These are phyloP conservation scores for Exophiala oligosperma DNA, from an alignment of 2,329 filamentous ascomycete species.

Conservation along the genomic window DNA sequence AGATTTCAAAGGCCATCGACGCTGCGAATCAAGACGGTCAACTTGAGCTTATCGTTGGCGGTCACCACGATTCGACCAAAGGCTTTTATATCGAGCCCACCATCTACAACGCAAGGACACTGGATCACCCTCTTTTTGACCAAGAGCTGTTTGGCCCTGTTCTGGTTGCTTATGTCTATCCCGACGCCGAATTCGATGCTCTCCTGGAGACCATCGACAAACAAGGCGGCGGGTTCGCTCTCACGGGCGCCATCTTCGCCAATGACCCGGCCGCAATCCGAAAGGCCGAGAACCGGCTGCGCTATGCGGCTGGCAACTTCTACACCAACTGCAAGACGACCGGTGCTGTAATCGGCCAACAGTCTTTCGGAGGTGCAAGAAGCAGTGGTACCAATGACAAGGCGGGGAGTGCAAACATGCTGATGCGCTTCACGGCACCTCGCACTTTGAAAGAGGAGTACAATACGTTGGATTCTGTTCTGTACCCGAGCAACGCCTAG, in stretches of 20 bases:
- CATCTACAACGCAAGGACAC: slow-evolving; percentile 69
- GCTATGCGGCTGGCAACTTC: slow-evolving; percentile 58
- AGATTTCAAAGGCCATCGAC: slow-evolving; percentile 70
- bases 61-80: slow-evolving; percentile 69
- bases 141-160: slow-evolving; percentile 77
- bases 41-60: slow-evolving; percentile 69
- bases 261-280: slow-evolving; percentile 50
- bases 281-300: slow-evolving; percentile 52
- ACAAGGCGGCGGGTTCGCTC: slow-evolving; percentile 45
- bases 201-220: slow-evolving; percentile 43
- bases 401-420: slow-evolving; percentile 52
- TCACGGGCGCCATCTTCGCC: slow-evolving; percentile 55
- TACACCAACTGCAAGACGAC: slow-evolving; percentile 62
- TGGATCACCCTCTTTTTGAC: slow-evolving; percentile 66
- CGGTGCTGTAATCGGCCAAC: slow-evolving; percentile 57
- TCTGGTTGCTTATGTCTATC: slow-evolving; percentile 70
- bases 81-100: slow-evolving; percentile 78
- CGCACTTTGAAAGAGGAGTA: slow-evolving; percentile 56
- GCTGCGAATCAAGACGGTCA: slow-evolving; percentile 67
- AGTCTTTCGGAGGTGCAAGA: slow-evolving; percentile 56
- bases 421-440: slow-evolving; percentile 54
- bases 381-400: slow-evolving; percentile 59
- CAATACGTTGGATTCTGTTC: slow-evolving; percentile 30
- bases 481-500: slow-evolving; percentile 26
- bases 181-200: slow-evolving; percentile 52